These are phyloP conservation scores for Penicillium crystallinum DNA, from an alignment of 495 filamentous ascomycete species.

Conservation along the genomic window DNA sequence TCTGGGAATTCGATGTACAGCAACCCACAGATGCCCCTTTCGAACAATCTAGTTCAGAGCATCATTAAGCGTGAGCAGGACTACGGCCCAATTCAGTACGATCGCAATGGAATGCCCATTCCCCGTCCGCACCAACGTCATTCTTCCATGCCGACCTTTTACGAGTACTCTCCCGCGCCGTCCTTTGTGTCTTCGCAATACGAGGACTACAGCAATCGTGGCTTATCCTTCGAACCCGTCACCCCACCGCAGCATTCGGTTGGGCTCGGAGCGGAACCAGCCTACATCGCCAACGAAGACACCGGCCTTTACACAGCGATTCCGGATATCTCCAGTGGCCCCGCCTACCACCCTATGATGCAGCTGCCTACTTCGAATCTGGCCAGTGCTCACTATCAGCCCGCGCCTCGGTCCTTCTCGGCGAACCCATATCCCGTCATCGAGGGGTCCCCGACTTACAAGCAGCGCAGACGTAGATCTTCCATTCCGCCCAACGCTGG, in stretches of 20 bases:
- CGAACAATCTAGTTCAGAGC: constrained; percentile 56
- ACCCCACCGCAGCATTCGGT: constrained; percentile 89
- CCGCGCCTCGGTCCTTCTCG: constrained; percentile 61
- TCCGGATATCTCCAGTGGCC: constrained; percentile 62
- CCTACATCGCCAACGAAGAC: constrained; percentile 97
- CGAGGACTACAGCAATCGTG: constrained; percentile 95
- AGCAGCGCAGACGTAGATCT: constrained; percentile 88
- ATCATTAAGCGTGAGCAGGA: constrained; percentile 82
- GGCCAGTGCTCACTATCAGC: constrained; percentile 66
- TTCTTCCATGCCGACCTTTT: constrained; percentile 93
- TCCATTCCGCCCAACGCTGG: constrained; percentile 75
- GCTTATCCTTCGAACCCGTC: constrained; percentile 91
- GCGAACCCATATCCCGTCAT: constrained; percentile 92
- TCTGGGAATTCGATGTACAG: constrained; percentile 69
- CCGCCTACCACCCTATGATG: constrained; percentile 73
- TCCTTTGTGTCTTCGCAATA: constrained; percentile 96
- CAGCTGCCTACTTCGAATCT: constrained; percentile 85
- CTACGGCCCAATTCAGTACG: constrained; percentile 72
- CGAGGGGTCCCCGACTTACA: constrained; percentile 97
- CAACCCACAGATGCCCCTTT: constrained; percentile 50
- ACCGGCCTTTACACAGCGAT: constrained; percentile 92
- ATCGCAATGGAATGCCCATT: constrained; percentile 83
- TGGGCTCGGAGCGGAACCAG: constrained; percentile 74
- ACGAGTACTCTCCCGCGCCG: constrained; percentile 96
- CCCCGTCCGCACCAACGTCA: constrained; percentile 80